Base-by-base conservation (phyloP, 768 basidiomycete genomes). In the Mycena pura region DNA sequence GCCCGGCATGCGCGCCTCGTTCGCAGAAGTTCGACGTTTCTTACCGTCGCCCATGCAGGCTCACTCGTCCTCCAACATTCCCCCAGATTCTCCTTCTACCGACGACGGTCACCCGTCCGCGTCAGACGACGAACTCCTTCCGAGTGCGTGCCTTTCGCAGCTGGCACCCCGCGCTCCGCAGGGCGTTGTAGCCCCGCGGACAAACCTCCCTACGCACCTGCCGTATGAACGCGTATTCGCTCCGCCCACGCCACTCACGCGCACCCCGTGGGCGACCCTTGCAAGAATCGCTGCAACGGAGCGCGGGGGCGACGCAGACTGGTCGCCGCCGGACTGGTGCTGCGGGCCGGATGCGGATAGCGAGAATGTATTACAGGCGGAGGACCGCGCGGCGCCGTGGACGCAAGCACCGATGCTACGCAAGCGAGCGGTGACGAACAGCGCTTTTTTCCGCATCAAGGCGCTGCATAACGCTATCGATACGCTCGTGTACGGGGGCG, bases 341-440 rank as follows among this genome's bases (percentile, higher is more conserved):
- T 25, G 24, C 29, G 36, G n/a, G 21, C 17, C 51, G 19, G 57
- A 52, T 11, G 22, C 25, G n/a, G 43, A 41, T 29, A 36, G 34
- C 21, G 48, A 31, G 50, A 56, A 21, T 7, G 44, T n/a, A n/a
- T n/a, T n/a, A n/a, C n/a, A 15, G 3, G 48, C 6, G 10, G 57
- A 34, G 17, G 34, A 29, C 25, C 10, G 8, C 10, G 5, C 24
- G 44, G 19, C 29, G 29, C 5, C 17, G 39, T 22, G 14, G 22
- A 28, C 44, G 45, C 49, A 36, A 24, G 29, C n/a, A 17, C 58
- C 63, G 3, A 47, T 52, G 13, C 44, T 62, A 19, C 64, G 64
- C 31, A 57, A 51, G 46, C 64, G 64, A 29, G 57, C 64, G 21
- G 64, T 66, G 40, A 60, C 64, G 44, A 66, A 66, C n/a, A 59